These are phyloP conservation scores for Claviceps capensis DNA, from an alignment of 2,329 filamentous ascomycete genomes.

Conservation along the genomic window DNA sequence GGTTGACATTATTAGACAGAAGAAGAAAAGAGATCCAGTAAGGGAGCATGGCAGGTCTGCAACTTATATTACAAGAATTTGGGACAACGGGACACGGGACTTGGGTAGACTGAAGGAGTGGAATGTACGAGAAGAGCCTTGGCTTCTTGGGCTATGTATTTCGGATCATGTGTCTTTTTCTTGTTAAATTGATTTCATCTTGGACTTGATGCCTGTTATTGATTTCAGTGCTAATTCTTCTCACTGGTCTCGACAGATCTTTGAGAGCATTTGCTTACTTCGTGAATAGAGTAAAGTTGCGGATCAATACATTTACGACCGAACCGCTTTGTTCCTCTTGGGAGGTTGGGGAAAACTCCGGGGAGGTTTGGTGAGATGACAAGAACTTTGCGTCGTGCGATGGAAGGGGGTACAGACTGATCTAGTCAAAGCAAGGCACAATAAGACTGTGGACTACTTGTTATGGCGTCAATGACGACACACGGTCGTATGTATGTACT, in stretches of 20 bases:
- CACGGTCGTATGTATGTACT: no score
- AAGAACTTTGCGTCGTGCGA: no score
- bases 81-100: conserved; percentile 15
- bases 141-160: conserved; percentile 12
- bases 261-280: not conserved
- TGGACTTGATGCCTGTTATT: conserved; percentile 1
- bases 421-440: no score
- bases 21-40: conserved; percentile 16
- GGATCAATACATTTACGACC: no score
- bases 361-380: no score
- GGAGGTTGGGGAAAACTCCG: no score
- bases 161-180: not conserved
- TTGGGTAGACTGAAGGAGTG: conserved; percentile 20
- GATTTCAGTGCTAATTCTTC: not conserved
- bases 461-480: no score
- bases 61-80: conserved; percentile 23
- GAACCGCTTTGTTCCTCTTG: no score
- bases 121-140: conserved; percentile 21
- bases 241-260: no score
- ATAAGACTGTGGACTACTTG: no score
- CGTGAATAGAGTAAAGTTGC: no score
- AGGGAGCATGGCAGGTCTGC: conserved; percentile 15
- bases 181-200: conserved; percentile 2
- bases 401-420: no score
- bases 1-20: conserved; percentile 24